Evolutionary conservation across 148 eudicot genomes (phyloP), one percentile per base, ranked within the genome.

Genomic region (Camellia lanceoleosa): DNA sequence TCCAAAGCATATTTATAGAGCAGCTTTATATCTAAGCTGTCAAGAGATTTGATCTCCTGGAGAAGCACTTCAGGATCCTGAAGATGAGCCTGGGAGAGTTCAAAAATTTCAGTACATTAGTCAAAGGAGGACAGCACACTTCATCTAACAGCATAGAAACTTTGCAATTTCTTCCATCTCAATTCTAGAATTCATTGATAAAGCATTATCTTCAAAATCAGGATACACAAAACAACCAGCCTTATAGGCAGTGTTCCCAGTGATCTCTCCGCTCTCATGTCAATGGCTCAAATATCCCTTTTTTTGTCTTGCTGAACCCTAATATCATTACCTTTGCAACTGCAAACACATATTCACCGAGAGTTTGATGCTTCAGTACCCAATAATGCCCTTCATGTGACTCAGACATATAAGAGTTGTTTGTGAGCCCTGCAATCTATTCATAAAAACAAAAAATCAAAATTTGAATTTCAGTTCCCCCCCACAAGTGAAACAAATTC

Each of bases 401-500:
- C 77, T 88, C 98, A 16, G 83, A 79, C 44, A 81, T 46, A 82
- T 87, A 84, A 59, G 99, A 97, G 85, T 94, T 97, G 85, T 97
- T 97, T 73, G 99, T 94, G 82, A 97, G 86, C 78, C 99, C 98
- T 79, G 97, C 91, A 85, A 97, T 87, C 99, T 97, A 84, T 43
- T 65, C 5, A n/a, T 18, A 68, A n/a, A 55, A 78, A 41, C 23
- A 2, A 69, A 30, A 9, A 41, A 43, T 18, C 18, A 54, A 23
- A 68, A 68, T 6, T n/a, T 16, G 13, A 60, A 41, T 38, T 38
- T 43, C 58, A 59, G 66, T 23, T 23, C n/a, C n/a, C n/a, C n/a
- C n/a, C n/a, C n/a, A n/a, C 0, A 23, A 23, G 23, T 23, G 23
- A 23, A 23, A 23, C 23, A 23, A 23, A 23, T 23, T 23, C 44